Percentiles rank a stretch among this genome's conserved stretches.
phyloP scores from a whole-genome alignment of 176 grass and related monocot genomes.

The Eremochloa ophiuroides region DNA sequence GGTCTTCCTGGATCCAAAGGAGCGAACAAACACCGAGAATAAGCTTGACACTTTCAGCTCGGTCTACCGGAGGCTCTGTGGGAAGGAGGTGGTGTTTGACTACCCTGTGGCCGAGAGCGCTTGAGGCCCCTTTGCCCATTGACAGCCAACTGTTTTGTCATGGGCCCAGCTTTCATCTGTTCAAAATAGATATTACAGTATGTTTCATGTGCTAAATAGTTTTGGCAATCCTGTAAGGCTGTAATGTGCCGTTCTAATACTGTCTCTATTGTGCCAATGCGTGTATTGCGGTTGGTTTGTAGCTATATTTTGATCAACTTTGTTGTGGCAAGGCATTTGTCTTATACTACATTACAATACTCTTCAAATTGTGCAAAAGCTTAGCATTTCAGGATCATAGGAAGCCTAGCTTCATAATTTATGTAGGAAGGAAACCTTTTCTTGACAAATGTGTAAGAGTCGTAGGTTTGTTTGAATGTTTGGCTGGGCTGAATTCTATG shows the following conservation, averaged over 20 bases:
- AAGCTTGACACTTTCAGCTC: conserved; percentile 57
- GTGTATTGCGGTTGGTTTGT: background rate
- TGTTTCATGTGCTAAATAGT: background rate
- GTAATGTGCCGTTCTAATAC: background rate
- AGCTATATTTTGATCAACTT: background rate
- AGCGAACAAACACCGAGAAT: conserved; percentile 64
- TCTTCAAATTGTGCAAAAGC: background rate
- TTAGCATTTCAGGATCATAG: background rate
- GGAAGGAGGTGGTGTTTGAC: conserved; percentile 55
- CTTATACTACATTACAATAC: background rate
- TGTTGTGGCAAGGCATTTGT: background rate
- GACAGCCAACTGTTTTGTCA: background rate
- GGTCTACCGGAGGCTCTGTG: conserved; percentile 58
- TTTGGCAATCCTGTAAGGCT: background rate
- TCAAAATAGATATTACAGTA: background rate
- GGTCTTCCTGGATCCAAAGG: conserved; percentile 76
- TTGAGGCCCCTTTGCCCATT: background rate
- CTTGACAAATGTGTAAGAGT: too few species aligned
- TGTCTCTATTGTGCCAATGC: background rate
- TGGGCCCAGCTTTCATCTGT: background rate
- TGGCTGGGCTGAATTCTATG: too few species aligned
- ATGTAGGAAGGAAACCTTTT: too few species aligned
- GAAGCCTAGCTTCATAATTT: too few species aligned
- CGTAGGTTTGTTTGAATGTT: too few species aligned
- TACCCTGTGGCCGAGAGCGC: conserved; percentile 27